Base-by-base conservation (phyloP, 352 stramenopile species). In the Globisporangium rhizosaccharum region DNA sequence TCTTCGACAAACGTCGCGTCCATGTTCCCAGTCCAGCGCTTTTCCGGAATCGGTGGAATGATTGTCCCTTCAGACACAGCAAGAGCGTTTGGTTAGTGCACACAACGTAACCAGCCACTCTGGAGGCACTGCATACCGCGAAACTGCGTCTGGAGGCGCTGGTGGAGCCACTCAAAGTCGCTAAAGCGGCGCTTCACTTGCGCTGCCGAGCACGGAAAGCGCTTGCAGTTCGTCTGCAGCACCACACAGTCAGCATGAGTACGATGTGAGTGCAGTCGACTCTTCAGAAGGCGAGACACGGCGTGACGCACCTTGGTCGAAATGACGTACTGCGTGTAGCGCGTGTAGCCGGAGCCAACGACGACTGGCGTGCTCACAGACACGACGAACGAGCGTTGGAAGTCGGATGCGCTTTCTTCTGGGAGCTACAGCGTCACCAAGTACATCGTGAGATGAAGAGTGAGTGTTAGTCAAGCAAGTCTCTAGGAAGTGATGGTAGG, bases 151-250 rank as follows among this genome's bases (percentile, higher is more conserved):
- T 88, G 56, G 28, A 97, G 63, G 8, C 88, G 76, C 55, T 92
- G 68, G 36, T 96, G 88, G 8, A 96, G 75, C 88, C 88, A 97
- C 56, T 92, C 82, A 50, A 97, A 96, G 66, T 97, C 88, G 55
- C 82, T 94, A 62, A 94, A 97, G 14, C 88, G 77, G 10, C 88
- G 75, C 51, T 88, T 89, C 33, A 97, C 85, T 87, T 92, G 82
- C 28, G 77, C 81, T 8, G 72, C 70, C 12, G 70, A 63, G 51
- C 76, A 88, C 9, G 82, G 82, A 46, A 94, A 94, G 23, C 77
- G 67, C 20, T 63, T 67, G 20, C 71, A 78, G 33, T 92, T 86
- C 2, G 79, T 90, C 85, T 94, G 44, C 12, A 59, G 11, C 0
- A 33, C 20, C 14, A 49, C 20, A 45, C 3, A 2, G 6, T 8